These are phyloP conservation scores for Aspergillus fischeri DNA, from an alignment of 2,329 filamentous ascomycete species.

Conservation along the genomic window DNA sequence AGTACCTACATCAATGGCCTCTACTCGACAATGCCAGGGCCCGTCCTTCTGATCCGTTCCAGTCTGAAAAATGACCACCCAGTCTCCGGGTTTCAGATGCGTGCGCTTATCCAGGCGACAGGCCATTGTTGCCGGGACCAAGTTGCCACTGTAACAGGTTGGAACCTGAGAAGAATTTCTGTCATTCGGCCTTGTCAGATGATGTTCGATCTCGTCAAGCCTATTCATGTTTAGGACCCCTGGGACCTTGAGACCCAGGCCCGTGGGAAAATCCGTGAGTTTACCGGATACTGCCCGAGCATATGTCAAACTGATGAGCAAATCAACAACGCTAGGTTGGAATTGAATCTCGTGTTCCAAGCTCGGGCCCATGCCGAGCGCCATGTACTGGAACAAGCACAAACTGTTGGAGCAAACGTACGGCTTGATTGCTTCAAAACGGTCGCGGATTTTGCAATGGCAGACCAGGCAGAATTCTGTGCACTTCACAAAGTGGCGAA, in stretches of 20 bases:
- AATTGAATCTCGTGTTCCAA: slow-evolving; percentile 79
- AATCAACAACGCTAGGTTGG: slow-evolving; percentile 77
- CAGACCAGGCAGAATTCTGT: slow-evolving; percentile 86
- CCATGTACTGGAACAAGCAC: slow-evolving; percentile 85
- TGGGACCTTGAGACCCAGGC: slow-evolving; percentile 54
- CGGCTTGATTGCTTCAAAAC: slow-evolving; percentile 52
- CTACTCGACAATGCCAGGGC: slow-evolving; percentile 48
- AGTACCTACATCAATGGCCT: slow-evolving; percentile 43
- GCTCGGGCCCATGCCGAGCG: slow-evolving; percentile 76
- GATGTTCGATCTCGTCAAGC: neutral
- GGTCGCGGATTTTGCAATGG: slow-evolving; percentile 61
- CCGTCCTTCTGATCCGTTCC: neutral
- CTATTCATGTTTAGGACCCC: neutral
- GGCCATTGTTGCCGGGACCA: slow-evolving; percentile 30
- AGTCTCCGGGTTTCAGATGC: slow-evolving; percentile 48
- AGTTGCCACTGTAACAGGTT: neutral
- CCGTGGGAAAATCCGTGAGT: slow-evolving; percentile 54
- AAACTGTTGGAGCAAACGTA: slow-evolving; percentile 72
- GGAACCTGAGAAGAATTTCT: no score
- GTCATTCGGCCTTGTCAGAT: neutral
- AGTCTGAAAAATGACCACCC: slow-evolving; percentile 44
- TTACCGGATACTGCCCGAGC: slow-evolving; percentile 42
- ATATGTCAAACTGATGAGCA: slow-evolving; percentile 80
- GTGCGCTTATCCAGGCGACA: slow-evolving; percentile 35
- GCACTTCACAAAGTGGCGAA: slow-evolving; percentile 74